Conservation (phyloP, 257 asterid genomes). For the Scutellaria minor region DNA sequence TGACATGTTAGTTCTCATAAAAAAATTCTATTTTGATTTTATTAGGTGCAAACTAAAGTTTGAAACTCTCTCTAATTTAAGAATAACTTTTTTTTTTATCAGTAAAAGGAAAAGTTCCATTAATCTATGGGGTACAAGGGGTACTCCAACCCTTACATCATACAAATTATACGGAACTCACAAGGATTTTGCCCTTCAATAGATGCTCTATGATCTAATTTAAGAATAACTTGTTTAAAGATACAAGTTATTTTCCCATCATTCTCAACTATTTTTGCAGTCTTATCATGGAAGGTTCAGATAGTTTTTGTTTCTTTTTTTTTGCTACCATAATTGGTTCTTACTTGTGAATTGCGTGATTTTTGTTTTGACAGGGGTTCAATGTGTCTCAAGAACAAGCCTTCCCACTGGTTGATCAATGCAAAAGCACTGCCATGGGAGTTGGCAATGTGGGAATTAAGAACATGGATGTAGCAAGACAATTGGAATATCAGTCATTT, state of each 20-base stretch:
- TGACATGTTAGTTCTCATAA: neutral
- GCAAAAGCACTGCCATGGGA: slow-evolving; percentile 44
- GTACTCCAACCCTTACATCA: no score
- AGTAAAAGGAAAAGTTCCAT: no score
- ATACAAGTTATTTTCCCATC: neutral
- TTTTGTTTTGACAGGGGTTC: slow-evolving; percentile 53
- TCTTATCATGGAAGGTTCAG: slow-evolving; percentile 9
- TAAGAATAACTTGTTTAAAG: neutral
- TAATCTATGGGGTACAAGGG: no score
- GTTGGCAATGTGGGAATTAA: slow-evolving; percentile 49
- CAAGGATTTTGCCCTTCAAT: no score
- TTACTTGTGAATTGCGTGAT: neutral
- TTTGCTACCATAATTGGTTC: neutral
- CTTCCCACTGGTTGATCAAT: slow-evolving; percentile 54
- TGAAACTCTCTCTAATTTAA: neutral
- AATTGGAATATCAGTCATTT: slow-evolving; percentile 53
- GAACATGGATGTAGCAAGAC: slow-evolving; percentile 47
- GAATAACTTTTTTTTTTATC: neutral
- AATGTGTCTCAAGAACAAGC: slow-evolving; percentile 55
- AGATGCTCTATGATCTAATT: no score
- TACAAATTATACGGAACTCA: no score
- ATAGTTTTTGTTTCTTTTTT: neutral
- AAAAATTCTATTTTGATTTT: neutral
- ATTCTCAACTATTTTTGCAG: neutral
- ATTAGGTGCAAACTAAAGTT: neutral